These are phyloP conservation scores for Globisporangium cederbergense DNA, from an alignment of 352 stramenopile genomes.

Conservation along the genomic window DNA sequence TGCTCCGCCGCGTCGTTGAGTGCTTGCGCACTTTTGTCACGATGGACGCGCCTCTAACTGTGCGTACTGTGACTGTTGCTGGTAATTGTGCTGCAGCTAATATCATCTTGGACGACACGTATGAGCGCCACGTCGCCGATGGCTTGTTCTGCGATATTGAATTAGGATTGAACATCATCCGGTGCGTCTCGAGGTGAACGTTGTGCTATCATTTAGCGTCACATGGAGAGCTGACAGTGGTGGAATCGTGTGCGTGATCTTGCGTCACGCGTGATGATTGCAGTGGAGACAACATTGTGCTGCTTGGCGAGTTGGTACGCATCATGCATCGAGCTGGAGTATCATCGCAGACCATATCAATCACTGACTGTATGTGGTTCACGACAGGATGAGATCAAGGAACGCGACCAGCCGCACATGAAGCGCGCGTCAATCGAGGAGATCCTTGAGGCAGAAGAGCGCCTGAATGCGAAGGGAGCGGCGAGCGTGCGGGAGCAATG, in stretches of 20 bases:
- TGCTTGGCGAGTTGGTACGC: constrained; percentile 78
- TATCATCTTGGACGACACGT: constrained; percentile 96
- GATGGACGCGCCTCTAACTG: neutral
- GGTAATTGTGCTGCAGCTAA: constrained; percentile 68
- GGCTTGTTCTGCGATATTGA: constrained; percentile 94
- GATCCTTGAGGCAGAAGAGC: constrained; percentile 78
- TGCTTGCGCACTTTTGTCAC: neutral
- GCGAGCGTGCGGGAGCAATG: constrained; percentile 78
- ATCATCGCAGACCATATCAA: neutral
- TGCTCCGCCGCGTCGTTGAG: constrained; percentile 2
- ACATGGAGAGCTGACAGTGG: neutral
- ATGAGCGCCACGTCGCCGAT: constrained; percentile 84
- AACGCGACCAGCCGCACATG: constrained; percentile 80
- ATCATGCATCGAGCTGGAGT: neutral
- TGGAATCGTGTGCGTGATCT: neutral
- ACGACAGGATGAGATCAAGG: constrained; percentile 71
- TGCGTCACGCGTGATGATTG: neutral
- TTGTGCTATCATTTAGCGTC: neutral
- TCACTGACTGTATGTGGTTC: neutral
- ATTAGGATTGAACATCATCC: constrained; percentile 95
- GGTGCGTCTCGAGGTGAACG: constrained; percentile 28
- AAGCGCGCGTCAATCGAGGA: constrained; percentile 75
- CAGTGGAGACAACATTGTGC: constrained; percentile 86
- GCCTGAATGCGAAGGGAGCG: constrained; percentile 54
- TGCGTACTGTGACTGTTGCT: neutral